Conservation (phyloP, 495 filamentous ascomycete species). For the Elasticomyces elasticus region DNA sequence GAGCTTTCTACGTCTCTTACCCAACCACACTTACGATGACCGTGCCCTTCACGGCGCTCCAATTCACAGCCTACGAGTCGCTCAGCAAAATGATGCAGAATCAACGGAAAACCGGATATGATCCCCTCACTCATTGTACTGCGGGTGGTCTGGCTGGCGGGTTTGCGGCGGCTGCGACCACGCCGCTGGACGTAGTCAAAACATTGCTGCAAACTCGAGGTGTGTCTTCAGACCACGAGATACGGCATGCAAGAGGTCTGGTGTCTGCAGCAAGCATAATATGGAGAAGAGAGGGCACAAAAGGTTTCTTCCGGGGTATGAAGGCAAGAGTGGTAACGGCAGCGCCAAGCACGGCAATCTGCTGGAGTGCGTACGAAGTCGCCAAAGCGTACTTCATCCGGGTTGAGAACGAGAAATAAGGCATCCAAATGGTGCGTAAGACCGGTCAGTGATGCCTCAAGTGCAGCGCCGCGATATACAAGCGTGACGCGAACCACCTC, state of each 20-base stretch:
- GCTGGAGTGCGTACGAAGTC: slow-evolving; percentile 84
- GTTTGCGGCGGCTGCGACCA: slow-evolving; percentile 85
- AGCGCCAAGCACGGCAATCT: slow-evolving; percentile 97
- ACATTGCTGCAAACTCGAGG: slow-evolving; percentile 91
- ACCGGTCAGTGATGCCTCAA: background rate
- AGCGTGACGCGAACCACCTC: background rate
- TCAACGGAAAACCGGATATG: slow-evolving; percentile 42
- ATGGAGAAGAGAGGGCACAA: slow-evolving; percentile 69
- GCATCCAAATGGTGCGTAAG: background rate
- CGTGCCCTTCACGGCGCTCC: slow-evolving; percentile 89
- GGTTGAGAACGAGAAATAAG: slow-evolving; percentile 14
- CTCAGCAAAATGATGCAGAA: slow-evolving; percentile 69
- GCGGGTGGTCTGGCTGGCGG: slow-evolving; percentile 89
- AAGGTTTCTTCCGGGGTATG: slow-evolving; percentile 86
- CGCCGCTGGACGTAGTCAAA: slow-evolving; percentile 95
- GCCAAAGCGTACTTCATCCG: slow-evolving; percentile 63
- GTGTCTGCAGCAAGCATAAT: slow-evolving; percentile 73
- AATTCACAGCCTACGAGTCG: slow-evolving; percentile 95
- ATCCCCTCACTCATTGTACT: slow-evolving; percentile 82
- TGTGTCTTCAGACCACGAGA: slow-evolving; percentile 65
- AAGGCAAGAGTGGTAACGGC: slow-evolving; percentile 87
- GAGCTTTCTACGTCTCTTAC: slow-evolving; percentile 96
- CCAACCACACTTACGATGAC: slow-evolving; percentile 98
- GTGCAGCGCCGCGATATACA: background rate
- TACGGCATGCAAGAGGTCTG: slow-evolving; percentile 77